Evolutionary conservation across 2,329 filamentous ascomycete species (phyloP).

Genomic region (Raffaelea albimanens): DNA sequence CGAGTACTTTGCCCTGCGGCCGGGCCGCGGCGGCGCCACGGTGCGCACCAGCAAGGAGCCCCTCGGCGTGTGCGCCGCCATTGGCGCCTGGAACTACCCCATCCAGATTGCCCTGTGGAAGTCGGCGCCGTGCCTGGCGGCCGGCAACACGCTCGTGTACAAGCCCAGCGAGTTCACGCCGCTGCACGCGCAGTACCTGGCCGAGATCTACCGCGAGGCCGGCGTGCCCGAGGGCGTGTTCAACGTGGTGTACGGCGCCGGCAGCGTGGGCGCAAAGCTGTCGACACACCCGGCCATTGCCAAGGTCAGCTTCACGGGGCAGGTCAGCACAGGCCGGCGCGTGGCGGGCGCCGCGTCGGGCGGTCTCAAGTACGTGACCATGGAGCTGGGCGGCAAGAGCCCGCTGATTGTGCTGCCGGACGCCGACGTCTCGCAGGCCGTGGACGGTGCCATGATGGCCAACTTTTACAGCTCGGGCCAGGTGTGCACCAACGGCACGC

Average conservation of each 20-base stretch:
- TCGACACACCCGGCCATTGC: constrained; percentile 28
- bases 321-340: constrained; percentile 56
- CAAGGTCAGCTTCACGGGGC: constrained; percentile 62
- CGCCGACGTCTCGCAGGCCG: constrained; percentile 68
- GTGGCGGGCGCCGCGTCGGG: constrained; percentile 51
- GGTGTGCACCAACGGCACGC: constrained; percentile 86
- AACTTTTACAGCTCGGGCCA: constrained; percentile 90
- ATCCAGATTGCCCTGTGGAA: constrained; percentile 29
- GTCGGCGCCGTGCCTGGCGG: constrained; percentile 30
- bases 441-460: constrained; percentile 84
- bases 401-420: constrained; percentile 66
- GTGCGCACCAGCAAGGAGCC: constrained; percentile 27
- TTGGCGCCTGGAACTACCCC: constrained; percentile 31
- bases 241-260: constrained; percentile 31
- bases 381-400: constrained; percentile 62
- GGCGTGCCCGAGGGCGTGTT: constrained; percentile 35
- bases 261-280: constrained; percentile 16
- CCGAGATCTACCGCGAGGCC: constrained; percentile 27
- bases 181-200: constrained; percentile 25
- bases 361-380: constrained; percentile 59
- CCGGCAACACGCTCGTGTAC: constrained; percentile 33
- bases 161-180: constrained; percentile 36
- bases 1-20: constrained; percentile 28
- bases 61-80: constrained; percentile 21
- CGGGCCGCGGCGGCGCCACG: constrained; percentile 33